Evolutionary conservation across 345 rosid species (phyloP).

Genomic region (Citrus australasica): DNA sequence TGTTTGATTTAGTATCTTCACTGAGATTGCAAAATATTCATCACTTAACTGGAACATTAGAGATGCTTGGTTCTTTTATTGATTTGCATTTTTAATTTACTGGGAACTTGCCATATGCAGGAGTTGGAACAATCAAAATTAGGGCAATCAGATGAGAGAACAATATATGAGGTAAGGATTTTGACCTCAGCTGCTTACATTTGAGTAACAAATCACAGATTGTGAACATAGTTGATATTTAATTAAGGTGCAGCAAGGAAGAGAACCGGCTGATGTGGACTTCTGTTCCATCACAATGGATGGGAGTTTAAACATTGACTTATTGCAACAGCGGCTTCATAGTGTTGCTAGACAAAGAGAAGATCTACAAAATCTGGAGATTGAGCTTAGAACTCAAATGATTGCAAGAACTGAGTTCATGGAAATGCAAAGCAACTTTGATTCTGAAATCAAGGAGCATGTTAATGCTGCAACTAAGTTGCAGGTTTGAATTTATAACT

Average conservation of each 20-base stretch:
- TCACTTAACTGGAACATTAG: neutral
- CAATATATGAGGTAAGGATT: slow-evolving; percentile 69
- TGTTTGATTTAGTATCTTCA: neutral
- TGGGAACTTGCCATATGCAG: slow-evolving; percentile 25
- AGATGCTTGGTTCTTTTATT: neutral
- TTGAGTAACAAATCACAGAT: neutral
- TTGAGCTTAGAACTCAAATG: slow-evolving; percentile 74
- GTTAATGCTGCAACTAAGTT: slow-evolving; percentile 58
- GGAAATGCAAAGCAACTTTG: slow-evolving; percentile 54
- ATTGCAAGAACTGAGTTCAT: slow-evolving; percentile 65
- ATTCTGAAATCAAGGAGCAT: slow-evolving; percentile 60
- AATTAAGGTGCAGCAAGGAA: slow-evolving; percentile 74
- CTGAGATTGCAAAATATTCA: neutral
- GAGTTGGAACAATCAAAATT: slow-evolving; percentile 62
- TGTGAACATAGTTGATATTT: slow-evolving; percentile 32
- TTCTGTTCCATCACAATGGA: slow-evolving; percentile 57
- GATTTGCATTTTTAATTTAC: neutral
- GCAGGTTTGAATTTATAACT: slow-evolving; percentile 47
- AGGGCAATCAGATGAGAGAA: slow-evolving; percentile 72
- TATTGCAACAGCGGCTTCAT: slow-evolving; percentile 64
- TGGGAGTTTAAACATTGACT: slow-evolving; percentile 43
- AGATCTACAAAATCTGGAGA: slow-evolving; percentile 72
- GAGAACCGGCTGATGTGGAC: slow-evolving; percentile 58
- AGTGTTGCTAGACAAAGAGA: slow-evolving; percentile 59
- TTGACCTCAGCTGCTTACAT: neutral